These are phyloP conservation scores for Capsella bursapastoris DNA, from an alignment of 345 rosid species.

Conservation along the genomic window DNA sequence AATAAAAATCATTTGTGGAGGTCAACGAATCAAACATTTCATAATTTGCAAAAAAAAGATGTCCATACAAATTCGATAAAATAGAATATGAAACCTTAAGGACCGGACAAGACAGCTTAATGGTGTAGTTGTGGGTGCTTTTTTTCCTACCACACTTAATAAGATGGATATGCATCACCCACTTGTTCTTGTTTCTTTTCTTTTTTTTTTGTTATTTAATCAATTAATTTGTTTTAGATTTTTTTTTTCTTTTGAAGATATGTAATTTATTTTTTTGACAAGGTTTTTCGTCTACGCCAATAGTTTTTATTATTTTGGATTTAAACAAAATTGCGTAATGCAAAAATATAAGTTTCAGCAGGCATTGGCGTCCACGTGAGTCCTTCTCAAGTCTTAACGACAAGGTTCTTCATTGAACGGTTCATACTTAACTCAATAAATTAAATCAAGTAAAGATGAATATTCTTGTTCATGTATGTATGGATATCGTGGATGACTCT, in stretches of 20 bases:
- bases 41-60: not conserved
- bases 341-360: conserved; percentile 25
- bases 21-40: not conserved
- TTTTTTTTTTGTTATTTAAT: not conserved
- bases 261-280: conserved; percentile 17
- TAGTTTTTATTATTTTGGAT: conserved; percentile 18
- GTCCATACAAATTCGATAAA: conserved; percentile 7
- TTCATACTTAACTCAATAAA: conserved; percentile 14
- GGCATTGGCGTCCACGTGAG: conserved; percentile 46
- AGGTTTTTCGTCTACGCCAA: conserved; percentile 29
- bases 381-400: conserved; percentile 38
- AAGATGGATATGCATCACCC: conserved; percentile 44
- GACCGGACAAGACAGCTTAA: conserved; percentile 29
- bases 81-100: conserved; percentile 13
- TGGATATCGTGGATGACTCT: conserved; percentile 23
- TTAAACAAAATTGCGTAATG: conserved; percentile 28
- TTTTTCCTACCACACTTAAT: conserved; percentile 38
- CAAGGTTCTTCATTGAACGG: conserved; percentile 36
- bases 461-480: conserved; percentile 20
- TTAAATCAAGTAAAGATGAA: not conserved
- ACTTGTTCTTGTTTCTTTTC: conserved; percentile 25
- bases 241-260: not conserved
- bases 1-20: conserved; percentile 6
- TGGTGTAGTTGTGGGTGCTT: conserved; percentile 39
- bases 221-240: not conserved